phyloP scores from a whole-genome alignment of 768 basidiomycete genomes.

The Phanerochaete sordida region DNA sequence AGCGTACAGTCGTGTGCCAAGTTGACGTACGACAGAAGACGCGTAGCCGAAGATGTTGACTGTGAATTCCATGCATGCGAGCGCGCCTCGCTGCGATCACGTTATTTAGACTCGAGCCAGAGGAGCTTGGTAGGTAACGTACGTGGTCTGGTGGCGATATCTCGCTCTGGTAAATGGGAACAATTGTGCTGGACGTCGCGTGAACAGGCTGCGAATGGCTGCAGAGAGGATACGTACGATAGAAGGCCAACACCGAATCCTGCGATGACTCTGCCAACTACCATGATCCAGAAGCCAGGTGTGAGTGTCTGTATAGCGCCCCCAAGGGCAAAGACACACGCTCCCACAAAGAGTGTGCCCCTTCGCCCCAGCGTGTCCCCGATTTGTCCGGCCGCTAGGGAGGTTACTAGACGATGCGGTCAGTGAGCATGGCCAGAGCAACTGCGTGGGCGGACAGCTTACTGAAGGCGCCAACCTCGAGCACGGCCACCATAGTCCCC shows the following conservation, averaged over 20 bases:
- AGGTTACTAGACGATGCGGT: conserved; percentile 61
- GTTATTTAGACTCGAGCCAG: not conserved
- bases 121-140: not conserved
- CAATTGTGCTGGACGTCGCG: conserved; percentile 65
- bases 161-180: conserved; percentile 94
- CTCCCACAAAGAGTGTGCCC: conserved; percentile 81
- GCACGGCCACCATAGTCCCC: conserved; percentile 95
- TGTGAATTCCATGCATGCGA: conserved; percentile 96
- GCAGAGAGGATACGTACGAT: conserved; percentile 49
- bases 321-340: conserved; percentile 80
- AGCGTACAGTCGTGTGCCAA: not conserved
- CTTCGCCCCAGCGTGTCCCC: conserved; percentile 85
- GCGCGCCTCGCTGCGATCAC: conserved; percentile 65
- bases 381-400: conserved; percentile 82
- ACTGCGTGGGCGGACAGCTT: conserved; percentile 23
- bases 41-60: conserved; percentile 91
- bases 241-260: conserved; percentile 90
- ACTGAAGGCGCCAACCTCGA: conserved; percentile 92
- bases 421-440: not conserved
- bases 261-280: conserved; percentile 76
- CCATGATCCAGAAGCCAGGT: conserved; percentile 74
- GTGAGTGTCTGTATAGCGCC: conserved; percentile 86
- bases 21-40: conserved; percentile 72
- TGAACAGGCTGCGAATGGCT: conserved; percentile 5
- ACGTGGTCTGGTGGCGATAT: conserved; percentile 92